A percentile compares a stretch with the other conserved stretches of the same genome.
These are phyloP conservation scores for Mycena rosella DNA, from an alignment of 768 basidiomycete species.

Conservation along the genomic window DNA sequence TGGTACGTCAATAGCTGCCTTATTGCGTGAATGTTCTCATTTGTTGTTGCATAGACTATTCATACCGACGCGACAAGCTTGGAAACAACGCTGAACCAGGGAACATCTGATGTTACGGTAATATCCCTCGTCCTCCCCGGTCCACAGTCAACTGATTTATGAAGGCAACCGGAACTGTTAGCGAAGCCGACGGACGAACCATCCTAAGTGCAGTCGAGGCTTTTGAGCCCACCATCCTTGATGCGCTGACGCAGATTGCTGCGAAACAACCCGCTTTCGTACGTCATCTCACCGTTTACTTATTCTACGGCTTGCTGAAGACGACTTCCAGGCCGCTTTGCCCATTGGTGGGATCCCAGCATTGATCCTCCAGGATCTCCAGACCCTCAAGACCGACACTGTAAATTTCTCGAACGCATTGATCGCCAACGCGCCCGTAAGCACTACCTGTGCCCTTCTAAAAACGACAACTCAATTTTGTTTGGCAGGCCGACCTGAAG, in stretches of 20 bases:
- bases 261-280: constrained; percentile 44
- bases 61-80: constrained; percentile 41
- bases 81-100: constrained; percentile 37
- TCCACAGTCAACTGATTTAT: background rate
- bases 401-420: constrained; percentile 41
- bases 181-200: constrained; percentile 41
- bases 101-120: constrained; percentile 46
- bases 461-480: background rate
- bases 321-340: constrained; percentile 30
- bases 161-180: constrained; percentile 43
- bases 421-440: constrained; percentile 45
- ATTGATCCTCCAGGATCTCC: constrained; percentile 47
- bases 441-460: background rate
- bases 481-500: constrained; percentile 40
- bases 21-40: background rate
- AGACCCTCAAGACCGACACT: constrained; percentile 39
- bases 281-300: background rate
- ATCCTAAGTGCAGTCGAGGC: constrained; percentile 42
- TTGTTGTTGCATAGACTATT: constrained; percentile 39
- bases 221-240: constrained; percentile 44
- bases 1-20: constrained; percentile 34
- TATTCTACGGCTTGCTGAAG: background rate
- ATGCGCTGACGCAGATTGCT: constrained; percentile 41
- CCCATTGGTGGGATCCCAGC: constrained; percentile 47
- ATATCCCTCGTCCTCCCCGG: too few species aligned